Evolutionary conservation across 179 eudicot species (phyloP), one percentile per base, ranked within the genome.

Genomic region (Dionaea muscipula): DNA sequence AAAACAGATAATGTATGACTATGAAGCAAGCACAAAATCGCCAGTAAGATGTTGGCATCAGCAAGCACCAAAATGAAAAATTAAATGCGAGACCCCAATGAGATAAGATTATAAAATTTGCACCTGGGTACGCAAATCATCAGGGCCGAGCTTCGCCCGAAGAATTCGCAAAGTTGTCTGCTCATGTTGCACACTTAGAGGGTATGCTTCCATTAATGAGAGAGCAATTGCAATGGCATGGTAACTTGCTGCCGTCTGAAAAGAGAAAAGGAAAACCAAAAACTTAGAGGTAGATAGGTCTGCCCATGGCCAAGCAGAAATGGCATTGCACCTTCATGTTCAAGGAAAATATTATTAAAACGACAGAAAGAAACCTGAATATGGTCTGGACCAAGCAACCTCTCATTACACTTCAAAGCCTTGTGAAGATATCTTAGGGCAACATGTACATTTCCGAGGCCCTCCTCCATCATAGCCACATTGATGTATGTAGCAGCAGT

Each of bases 391-490:
- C 99, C 99, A 57, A 93, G 94, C 75, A 93, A 74, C 79, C 75
- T 81, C 70, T 93, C 96, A 77, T 93, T 93, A 64, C 99, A 93
- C 65, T 93, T 93, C 31, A 93, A 77, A 67, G 99, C 99, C 83
- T 93, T 89, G 57, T 93, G 99, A 61, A 93, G 95, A 71, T 93
- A 93, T 76, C 99, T 75, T 59, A 93, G 99, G 53, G 99, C 99
- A 61, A 89, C 78, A 63, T 93, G 99, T 71, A 93, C 99, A 65
- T 93, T 93, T 56, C 99, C 99, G 43, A 93, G 80, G 72, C 99
- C 99, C 81, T 93, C 99, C 78, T 93, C 99, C 99, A 93, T 93
- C 99, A 93, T 93, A 60, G 99, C 99, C 62, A 93, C 95, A 68
- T 93, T 93, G 45, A 93, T 93, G 64, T 93, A 93, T 43, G 99